phyloP scores from a whole-genome alignment of 257 asterid species.

The Rauvolfia tetraphylla region DNA sequence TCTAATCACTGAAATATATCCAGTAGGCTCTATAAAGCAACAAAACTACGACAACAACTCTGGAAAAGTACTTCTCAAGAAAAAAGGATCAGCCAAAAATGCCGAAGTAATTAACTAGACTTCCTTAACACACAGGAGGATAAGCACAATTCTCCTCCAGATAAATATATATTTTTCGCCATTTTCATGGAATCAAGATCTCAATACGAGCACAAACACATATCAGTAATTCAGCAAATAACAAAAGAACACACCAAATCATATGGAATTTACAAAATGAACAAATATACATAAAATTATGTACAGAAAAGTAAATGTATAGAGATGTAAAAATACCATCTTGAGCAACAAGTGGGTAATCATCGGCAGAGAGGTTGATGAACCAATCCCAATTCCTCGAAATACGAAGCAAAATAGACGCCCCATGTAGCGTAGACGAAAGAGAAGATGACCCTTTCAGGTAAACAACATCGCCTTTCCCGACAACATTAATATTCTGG shows the following conservation, averaged over 20 bases:
- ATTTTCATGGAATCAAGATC: not conserved
- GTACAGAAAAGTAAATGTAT: not conserved
- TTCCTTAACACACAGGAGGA: not conserved
- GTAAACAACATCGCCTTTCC: slow-evolving; percentile 62
- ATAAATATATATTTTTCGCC: not conserved
- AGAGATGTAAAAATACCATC: slow-evolving; percentile 53
- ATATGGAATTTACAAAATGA: not conserved
- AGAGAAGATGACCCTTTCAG: slow-evolving; percentile 61
- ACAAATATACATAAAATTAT: not conserved
- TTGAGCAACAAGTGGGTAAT: slow-evolving; percentile 85
- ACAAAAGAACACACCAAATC: not conserved
- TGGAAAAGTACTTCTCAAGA: not conserved
- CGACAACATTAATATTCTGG: slow-evolving; percentile 71
- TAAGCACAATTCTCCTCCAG: not conserved
- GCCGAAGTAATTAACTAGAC: not conserved
- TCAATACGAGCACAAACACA: not conserved
- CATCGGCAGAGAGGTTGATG: slow-evolving; percentile 62
- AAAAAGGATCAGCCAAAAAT: not conserved
- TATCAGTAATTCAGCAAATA: not conserved
- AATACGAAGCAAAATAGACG: slow-evolving; percentile 58
- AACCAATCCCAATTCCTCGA: slow-evolving; percentile 87
- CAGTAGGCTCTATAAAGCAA: not conserved
- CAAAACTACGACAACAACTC: not conserved
- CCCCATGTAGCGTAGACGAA: slow-evolving; percentile 77
- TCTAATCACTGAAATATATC: not conserved